Conservation (phyloP, 2,329 filamentous ascomycete genomes). For the Paecilomyces sp. region DNA sequence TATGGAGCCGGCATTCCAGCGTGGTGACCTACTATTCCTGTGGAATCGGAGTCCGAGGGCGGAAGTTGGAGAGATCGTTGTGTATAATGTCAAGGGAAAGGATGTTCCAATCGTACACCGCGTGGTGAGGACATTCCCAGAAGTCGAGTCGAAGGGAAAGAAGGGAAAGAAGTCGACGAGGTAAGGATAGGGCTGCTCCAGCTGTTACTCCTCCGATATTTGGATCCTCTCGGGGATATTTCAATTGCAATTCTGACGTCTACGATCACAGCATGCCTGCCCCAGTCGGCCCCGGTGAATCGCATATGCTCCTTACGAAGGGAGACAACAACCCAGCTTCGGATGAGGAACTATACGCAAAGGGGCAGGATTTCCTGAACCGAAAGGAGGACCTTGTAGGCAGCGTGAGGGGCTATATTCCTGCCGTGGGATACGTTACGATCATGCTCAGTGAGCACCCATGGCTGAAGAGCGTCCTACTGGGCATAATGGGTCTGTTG, state of each 20-base stretch:
- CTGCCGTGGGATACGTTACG: constrained; percentile 93
- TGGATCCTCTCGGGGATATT: not conserved
- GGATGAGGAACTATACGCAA: constrained; percentile 85
- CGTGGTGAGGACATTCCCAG: constrained; percentile 63
- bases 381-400: constrained; percentile 82
- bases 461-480: constrained; percentile 91
- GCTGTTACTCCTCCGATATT: not conserved
- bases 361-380: constrained; percentile 77
- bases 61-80: constrained; percentile 65
- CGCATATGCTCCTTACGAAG: constrained; percentile 73
- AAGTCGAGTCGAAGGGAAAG: constrained; percentile 31
- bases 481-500: constrained; percentile 90
- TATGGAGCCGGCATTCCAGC: constrained; percentile 62
- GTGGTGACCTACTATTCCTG: constrained; percentile 57
- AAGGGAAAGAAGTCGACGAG: constrained; percentile 24
- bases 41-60: constrained; percentile 58
- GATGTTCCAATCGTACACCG: constrained; percentile 97
- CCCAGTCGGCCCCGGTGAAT: constrained; percentile 9
- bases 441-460: constrained; percentile 93
- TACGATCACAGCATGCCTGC: constrained; percentile 13
- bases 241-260: constrained; percentile 1
- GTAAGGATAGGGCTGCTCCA: not conserved
- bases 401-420: constrained; percentile 84
- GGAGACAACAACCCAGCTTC: constrained; percentile 94
- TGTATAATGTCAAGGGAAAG: constrained; percentile 83